phyloP scores from a whole-genome alignment of 805 yeast genomes.

The Kluyveromyces siamensis region DNA sequence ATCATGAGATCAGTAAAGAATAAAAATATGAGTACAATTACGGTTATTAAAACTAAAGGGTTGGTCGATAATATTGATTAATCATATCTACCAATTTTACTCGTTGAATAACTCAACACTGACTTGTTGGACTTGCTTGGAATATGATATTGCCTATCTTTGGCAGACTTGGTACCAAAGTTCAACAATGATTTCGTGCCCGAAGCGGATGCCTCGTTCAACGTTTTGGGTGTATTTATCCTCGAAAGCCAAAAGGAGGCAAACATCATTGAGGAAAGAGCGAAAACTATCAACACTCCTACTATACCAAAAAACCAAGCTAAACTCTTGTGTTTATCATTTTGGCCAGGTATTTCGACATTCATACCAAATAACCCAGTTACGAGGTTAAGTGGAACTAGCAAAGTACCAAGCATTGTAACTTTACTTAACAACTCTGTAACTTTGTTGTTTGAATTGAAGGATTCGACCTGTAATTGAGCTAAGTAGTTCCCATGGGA shows the following conservation, averaged over 20 bases:
- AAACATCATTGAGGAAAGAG: slow-evolving; percentile 30
- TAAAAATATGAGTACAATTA: not conserved
- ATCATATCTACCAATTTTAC: slow-evolving; percentile 1
- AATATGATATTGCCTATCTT: not conserved
- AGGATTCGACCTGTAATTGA: slow-evolving; percentile 87
- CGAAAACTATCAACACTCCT: slow-evolving; percentile 39
- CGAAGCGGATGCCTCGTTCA: slow-evolving; percentile 27
- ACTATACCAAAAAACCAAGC: slow-evolving; percentile 67
- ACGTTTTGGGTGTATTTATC: slow-evolving; percentile 25
- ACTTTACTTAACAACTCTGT: slow-evolving; percentile 85
- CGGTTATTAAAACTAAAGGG: not conserved
- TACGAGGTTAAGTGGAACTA: slow-evolving; percentile 81
- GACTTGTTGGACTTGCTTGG: slow-evolving; percentile 1
- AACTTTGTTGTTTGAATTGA: slow-evolving; percentile 73
- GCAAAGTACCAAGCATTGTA: slow-evolving; percentile 79
- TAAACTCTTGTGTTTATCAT: slow-evolving; percentile 20
- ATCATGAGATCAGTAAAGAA: not conserved
- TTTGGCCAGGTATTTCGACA: slow-evolving; percentile 74
- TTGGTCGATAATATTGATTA: not conserved
- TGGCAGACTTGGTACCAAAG: not conserved
- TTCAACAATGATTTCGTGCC: slow-evolving; percentile 28
- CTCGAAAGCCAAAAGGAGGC: slow-evolving; percentile 37
- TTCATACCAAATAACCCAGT: slow-evolving; percentile 97
- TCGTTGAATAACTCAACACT: not conserved
- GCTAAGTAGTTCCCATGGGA: slow-evolving; percentile 90